Evolutionary conservation across 495 filamentous ascomycete species (phyloP).

Genomic region (Parachaetomium inaequale): DNA sequence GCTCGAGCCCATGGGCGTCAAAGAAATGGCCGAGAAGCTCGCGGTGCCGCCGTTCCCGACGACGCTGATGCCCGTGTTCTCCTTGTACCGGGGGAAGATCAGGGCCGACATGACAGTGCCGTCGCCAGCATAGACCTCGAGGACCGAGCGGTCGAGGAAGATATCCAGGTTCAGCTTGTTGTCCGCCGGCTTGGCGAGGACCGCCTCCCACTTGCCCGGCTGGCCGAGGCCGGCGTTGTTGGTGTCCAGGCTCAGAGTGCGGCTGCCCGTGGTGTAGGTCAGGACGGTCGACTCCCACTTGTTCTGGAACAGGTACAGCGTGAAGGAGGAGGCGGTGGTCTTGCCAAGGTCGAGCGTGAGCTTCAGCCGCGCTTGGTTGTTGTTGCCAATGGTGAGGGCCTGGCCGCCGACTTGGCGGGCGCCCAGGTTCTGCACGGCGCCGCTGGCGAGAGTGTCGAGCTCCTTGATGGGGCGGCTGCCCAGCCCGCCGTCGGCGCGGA

Average conservation of each 20-base stretch:
- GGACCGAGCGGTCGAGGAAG: slow-evolving; percentile 1
- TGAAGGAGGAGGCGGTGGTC: slow-evolving; percentile 4
- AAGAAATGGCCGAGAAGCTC: not conserved
- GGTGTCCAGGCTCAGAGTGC: not conserved
- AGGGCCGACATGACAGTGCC: slow-evolving; percentile 7
- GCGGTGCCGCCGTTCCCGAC: not conserved
- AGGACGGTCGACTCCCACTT: not conserved
- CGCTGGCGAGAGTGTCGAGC: slow-evolving; percentile 1
- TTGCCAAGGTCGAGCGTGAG: not conserved
- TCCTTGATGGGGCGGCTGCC: slow-evolving; percentile 7
- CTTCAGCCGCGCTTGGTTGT: slow-evolving; percentile 1
- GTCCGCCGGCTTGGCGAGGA: not conserved
- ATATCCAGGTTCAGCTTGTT: slow-evolving; percentile 3
- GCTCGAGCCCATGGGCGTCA: slow-evolving; percentile 5
- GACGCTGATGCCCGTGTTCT: not conserved
- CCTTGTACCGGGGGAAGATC: not conserved
- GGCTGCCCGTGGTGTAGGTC: not conserved
- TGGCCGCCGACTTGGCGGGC: not conserved
- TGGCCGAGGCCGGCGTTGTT: slow-evolving; percentile 5
- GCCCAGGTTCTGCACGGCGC: not conserved
- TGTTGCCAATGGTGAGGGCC: not conserved
- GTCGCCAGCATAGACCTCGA: slow-evolving; percentile 6
- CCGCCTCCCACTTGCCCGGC: slow-evolving; percentile 3
- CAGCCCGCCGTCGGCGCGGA: slow-evolving; percentile 1
- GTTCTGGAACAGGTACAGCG: not conserved